Base-by-base conservation (phyloP, 2,329 filamentous ascomycete genomes). In the Malbranchea zuffiana region DNA sequence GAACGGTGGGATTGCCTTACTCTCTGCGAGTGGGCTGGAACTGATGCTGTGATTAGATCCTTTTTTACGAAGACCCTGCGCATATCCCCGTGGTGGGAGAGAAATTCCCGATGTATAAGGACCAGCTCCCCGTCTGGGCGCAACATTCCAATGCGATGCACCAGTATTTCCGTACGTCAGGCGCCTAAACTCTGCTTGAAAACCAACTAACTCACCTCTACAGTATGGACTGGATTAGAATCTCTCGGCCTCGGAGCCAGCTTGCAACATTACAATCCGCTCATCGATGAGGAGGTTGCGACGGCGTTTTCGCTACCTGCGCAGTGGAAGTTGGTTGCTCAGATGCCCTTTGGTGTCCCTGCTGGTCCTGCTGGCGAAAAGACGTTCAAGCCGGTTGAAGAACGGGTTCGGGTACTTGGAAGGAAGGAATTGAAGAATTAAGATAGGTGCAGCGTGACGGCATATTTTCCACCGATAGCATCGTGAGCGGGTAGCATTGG, bases 231-330 rank as follows among this genome's bases (percentile, higher is more conserved):
- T 12, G 82, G 79, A 3, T 75, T 94, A 40, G 82, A 87, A 65
- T 71, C 78, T 43, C 84, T 90, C 57, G 85, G 86, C 19, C 74
- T 92, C 39, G 85, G 85, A 47, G 82, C 80, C 56, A 93, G 87
- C 70, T 71, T 94, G 36, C 86, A 94, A 71, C 86, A 94, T 68
- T 93, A 93, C 71, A 90, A 85, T 72, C 85, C 85, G 13, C 62
- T 94, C 41, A 75, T 92, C 49, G 81, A 93, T 63, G 68, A 71
- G 47, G 75, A 78, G 65, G 80, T 86, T 36, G 63, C 71, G 29
- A 66, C 66, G 44, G 66, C 75, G 49, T 94, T 83, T 81, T 70
- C 71, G 40, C 50, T 93, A 20, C 80, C 82, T 28, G 53, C 63
- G 12, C 71, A 72, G 50, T 94, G 86, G 85, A 74, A 74, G 54